phyloP scores from a whole-genome alignment of 345 rosid species.

The Eucalyptus sp. region DNA sequence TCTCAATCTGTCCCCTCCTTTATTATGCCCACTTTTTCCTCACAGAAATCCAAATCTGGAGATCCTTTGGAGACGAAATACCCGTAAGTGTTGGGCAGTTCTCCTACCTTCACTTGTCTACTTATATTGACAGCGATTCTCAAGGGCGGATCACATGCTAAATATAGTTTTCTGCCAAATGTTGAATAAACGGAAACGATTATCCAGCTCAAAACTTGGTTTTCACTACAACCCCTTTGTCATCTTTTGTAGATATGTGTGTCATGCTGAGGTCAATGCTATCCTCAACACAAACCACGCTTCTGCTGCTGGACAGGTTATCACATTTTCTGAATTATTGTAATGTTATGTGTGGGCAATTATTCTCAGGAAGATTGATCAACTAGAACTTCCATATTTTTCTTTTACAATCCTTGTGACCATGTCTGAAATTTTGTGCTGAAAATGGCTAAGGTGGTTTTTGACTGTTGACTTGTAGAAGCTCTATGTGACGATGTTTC shows the following conservation, averaged over 20 bases:
- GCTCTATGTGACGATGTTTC: conserved; percentile 97
- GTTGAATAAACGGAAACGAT: neutral
- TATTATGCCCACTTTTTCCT: neutral
- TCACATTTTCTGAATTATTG: neutral
- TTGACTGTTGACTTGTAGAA: conserved; percentile 34
- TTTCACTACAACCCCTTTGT: neutral
- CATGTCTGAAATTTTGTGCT: neutral
- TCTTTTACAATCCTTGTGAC: neutral
- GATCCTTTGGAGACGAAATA: conserved; percentile 86
- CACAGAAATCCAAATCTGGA: conserved; percentile 67
- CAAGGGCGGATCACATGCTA: neutral
- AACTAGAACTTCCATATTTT: neutral
- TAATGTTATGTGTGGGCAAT: neutral
- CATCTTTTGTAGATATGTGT: conserved; percentile 56
- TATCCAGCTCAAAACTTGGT: neutral
- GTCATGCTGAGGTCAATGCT: conserved; percentile 98
- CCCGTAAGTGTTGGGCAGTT: conserved; percentile 41
- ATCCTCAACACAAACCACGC: conserved; percentile 92
- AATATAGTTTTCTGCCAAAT: neutral
- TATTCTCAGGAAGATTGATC: neutral
- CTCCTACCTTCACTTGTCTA: neutral
- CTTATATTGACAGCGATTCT: neutral
- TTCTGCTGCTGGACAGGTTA: conserved; percentile 81
- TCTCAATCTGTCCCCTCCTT: neutral
- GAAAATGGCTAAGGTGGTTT: neutral